A percentile compares a stretch with the other conserved stretches of the same genome.
Evolutionary conservation across 1,284 basidiomycete species (phyloP).

Genomic region (Limonomyces culmigenus): DNA sequence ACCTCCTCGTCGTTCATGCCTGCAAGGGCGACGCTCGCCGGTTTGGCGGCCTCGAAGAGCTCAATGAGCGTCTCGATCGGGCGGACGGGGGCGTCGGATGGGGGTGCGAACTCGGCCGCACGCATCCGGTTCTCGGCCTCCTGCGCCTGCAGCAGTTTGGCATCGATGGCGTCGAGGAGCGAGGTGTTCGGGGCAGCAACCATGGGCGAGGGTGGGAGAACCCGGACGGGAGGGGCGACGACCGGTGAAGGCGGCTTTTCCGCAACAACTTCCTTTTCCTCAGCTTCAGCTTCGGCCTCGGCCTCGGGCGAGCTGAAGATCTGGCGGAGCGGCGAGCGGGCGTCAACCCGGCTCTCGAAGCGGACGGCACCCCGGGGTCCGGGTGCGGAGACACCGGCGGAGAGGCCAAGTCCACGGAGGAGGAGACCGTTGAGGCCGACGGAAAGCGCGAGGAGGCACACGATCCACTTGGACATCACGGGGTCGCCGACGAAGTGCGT

Average conservation of each 20-base stretch:
- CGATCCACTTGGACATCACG: constrained; percentile 91
- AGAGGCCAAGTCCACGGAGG: constrained; percentile 61
- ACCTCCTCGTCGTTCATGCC: constrained; percentile 87
- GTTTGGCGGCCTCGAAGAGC: constrained; percentile 74
- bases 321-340: constrained; percentile 3
- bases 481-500: constrained; percentile 91
- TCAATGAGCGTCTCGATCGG: constrained; percentile 70
- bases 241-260: constrained; percentile 3
- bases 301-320: constrained; percentile 5
- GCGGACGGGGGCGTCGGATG: constrained; percentile 17
- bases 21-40: constrained; percentile 32
- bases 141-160: too few relatives aligned
- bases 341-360: constrained; percentile 19
- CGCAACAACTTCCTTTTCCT: constrained; percentile 4
- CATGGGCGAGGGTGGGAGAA: background rate
- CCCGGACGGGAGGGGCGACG: background rate
- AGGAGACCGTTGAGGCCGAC: constrained; percentile 91
- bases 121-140: too few relatives aligned
- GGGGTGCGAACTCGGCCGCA: background rate
- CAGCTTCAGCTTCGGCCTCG: constrained; percentile 4
- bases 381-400: constrained; percentile 19
- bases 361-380: constrained; percentile 24
- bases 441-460: constrained; percentile 73
- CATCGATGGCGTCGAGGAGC: background rate
- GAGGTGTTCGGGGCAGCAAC: background rate